These are phyloP conservation scores for Cucurbita argyrosperma DNA, from an alignment of 306 rosid species.

Conservation along the genomic window DNA sequence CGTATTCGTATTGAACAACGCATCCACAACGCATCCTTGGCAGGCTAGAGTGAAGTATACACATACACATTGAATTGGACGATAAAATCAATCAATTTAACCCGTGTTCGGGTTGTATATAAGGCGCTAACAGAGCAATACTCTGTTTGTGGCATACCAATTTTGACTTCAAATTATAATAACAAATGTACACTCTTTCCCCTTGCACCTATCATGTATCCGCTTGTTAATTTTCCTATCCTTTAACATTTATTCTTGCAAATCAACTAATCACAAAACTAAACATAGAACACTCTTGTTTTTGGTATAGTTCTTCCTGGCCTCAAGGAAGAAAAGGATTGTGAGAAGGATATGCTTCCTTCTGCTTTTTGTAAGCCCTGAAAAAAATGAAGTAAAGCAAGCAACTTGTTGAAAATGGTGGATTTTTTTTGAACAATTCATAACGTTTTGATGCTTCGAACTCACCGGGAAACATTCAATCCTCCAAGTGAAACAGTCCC, in stretches of 20 bases:
- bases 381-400: not conserved
- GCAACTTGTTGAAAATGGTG: not conserved
- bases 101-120: not conserved
- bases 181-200: not conserved
- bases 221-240: not conserved
- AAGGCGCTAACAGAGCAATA: not conserved
- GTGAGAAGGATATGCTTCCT: conserved; percentile 59
- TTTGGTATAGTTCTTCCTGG: not conserved
- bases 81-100: not conserved
- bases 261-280: not conserved
- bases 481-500: conserved; percentile 69
- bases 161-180: conserved; percentile 4
- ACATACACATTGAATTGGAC: not conserved
- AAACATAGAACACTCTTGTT: not conserved
- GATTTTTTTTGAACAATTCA: not conserved
- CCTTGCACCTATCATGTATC: not conserved
- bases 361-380: conserved; percentile 68
- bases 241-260: not conserved
- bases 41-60: not conserved
- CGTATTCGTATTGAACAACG: not conserved
- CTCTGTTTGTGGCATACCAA: conserved; percentile 5
- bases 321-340: conserved; percentile 36
- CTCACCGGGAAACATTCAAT: conserved; percentile 42
- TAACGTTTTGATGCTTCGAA: not conserved
- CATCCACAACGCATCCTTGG: not conserved